Evolutionary conservation across 139 green algal species (phyloP).

Genomic region (Volvox reticuliferus): DNA sequence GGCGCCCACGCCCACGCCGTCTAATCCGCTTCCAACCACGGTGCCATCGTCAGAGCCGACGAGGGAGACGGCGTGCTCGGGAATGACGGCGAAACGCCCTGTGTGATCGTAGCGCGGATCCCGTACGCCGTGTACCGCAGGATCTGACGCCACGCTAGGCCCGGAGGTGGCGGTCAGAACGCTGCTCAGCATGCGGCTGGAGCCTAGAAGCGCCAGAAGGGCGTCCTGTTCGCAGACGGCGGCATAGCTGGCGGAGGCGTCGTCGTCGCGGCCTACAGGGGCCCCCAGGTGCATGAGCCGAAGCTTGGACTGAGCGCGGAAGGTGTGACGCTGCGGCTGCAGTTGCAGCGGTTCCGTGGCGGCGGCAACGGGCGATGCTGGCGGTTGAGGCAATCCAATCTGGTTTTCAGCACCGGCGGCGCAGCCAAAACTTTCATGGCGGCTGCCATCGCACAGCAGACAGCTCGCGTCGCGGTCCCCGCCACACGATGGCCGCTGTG

Average conservation of each 20-base stretch:
- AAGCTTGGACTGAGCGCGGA: slow-evolving; percentile 16
- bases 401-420: not conserved
- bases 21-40: not conserved
- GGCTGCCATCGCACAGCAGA: not conserved
- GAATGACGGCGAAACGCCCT: slow-evolving; percentile 3
- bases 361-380: not conserved
- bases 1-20: not conserved
- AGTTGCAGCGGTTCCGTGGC: not conserved
- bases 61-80: not conserved
- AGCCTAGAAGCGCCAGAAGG: slow-evolving; percentile 23
- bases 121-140: not conserved
- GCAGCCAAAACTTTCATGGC: not conserved
- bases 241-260: not conserved
- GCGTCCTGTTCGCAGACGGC: slow-evolving; percentile 15
- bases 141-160: not conserved
- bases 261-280: not conserved
- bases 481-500: not conserved
- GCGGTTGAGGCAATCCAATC: too few relatives aligned
- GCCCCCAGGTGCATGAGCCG: not conserved
- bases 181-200: slow-evolving; percentile 32
- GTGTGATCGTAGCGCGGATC: not conserved
- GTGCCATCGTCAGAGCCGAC: not conserved
- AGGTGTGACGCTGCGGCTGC: not conserved
- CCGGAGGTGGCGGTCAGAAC: slow-evolving; percentile 22
- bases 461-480: not conserved